phyloP scores from a whole-genome alignment of 768 basidiomycete species.

The Mycena rosella region DNA sequence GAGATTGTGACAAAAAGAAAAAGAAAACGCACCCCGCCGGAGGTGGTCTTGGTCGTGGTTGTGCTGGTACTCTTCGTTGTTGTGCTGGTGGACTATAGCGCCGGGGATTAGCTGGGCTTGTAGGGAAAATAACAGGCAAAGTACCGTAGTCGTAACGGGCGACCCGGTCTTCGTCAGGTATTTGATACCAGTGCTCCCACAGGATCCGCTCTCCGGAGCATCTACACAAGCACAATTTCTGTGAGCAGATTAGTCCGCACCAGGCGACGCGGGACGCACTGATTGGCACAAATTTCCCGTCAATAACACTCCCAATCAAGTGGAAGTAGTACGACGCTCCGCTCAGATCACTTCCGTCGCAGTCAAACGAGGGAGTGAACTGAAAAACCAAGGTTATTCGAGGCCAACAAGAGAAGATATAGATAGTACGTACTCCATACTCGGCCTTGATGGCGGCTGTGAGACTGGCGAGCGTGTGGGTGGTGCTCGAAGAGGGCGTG shows the following conservation, averaged over 20 bases:
- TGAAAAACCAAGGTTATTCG: conserved; percentile 27
- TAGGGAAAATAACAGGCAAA: too few relatives aligned
- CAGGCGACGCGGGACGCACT: too few relatives aligned
- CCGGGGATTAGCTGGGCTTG: too few relatives aligned
- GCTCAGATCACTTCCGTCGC: conserved; percentile 52
- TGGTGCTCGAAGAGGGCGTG: conserved; percentile 57
- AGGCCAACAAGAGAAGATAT: background rate
- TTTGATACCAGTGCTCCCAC: conserved; percentile 58
- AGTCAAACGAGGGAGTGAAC: conserved; percentile 62
- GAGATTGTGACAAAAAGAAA: background rate
- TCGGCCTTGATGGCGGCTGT: conserved; percentile 55
- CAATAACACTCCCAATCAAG: conserved; percentile 64
- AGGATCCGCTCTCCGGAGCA: conserved; percentile 54
- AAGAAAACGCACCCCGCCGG: background rate
- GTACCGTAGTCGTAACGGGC: background rate
- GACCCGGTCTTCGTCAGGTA: conserved; percentile 60
- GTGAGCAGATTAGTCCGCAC: too few relatives aligned
- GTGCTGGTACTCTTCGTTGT: too few relatives aligned
- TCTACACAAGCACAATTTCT: too few relatives aligned
- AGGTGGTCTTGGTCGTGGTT: too few relatives aligned
- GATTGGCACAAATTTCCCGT: conserved; percentile 65
- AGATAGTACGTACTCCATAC: conserved; percentile 44
- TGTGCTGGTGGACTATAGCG: too few relatives aligned
- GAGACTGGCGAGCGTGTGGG: conserved; percentile 56
- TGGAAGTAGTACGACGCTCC: conserved; percentile 69